Conservation (phyloP, 768 basidiomycete genomes). For the Mycena vitilis region DNA sequence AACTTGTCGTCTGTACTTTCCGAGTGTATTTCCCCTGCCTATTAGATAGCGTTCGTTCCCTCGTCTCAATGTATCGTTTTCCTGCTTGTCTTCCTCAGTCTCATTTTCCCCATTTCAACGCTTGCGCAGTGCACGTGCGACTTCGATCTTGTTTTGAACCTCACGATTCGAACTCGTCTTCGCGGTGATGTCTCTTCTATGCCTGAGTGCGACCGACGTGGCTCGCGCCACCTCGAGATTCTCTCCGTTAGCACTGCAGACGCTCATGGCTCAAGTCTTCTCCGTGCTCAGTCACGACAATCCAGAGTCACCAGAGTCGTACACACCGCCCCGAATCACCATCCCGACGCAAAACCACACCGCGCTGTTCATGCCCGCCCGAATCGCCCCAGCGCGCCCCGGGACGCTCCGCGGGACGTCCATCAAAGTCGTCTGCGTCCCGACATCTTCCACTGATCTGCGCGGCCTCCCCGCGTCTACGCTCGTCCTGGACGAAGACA, state of each 20-base stretch:
- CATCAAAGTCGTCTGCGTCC: constrained; percentile 87
- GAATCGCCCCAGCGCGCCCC: constrained; percentile 48
- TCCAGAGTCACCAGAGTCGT: constrained; percentile 37
- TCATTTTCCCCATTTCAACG: no score
- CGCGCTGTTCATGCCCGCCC: constrained; percentile 87
- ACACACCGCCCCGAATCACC: constrained; percentile 70
- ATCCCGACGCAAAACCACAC: constrained; percentile 67
- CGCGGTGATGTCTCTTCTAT: constrained; percentile 50
- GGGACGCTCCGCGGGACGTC: constrained; percentile 58
- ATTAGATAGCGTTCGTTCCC: no score
- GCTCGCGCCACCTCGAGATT: constrained; percentile 59
- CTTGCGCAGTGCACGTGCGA: background rate
- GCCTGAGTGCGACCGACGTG: constrained; percentile 74
- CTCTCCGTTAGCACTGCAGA: constrained; percentile 57
- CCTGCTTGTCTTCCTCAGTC: no score
- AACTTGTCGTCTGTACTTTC: no score
- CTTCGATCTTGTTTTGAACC: background rate
- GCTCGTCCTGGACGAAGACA: constrained; percentile 76
- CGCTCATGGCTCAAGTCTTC: constrained; percentile 72
- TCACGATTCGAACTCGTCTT: background rate
- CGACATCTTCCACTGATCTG: constrained; percentile 52
- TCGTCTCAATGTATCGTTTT: no score
- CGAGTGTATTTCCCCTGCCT: no score
- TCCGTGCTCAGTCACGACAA: constrained; percentile 49
- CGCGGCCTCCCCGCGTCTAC: constrained; percentile 83